Conservation (phyloP, 2,329 filamentous ascomycete genomes). For the Exserohilum rostratum region DNA sequence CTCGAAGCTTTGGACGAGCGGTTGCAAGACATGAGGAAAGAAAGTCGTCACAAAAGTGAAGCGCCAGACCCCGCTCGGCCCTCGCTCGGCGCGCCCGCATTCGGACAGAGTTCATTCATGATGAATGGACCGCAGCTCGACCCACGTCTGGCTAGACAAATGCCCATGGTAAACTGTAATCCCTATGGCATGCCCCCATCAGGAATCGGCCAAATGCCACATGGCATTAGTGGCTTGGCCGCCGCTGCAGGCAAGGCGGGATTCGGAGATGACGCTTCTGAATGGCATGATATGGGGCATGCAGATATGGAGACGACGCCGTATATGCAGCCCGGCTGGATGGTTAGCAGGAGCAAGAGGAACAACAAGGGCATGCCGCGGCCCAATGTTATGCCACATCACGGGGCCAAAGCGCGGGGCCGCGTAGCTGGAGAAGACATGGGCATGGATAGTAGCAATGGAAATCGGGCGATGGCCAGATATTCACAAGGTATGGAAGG, state of each 20-base stretch:
- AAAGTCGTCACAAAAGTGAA: background rate
- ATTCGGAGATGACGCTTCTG: constrained; percentile 17
- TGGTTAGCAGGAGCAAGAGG: constrained; percentile 3
- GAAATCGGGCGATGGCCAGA: background rate
- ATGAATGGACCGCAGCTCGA: constrained; percentile 11
- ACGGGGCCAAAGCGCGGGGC: background rate
- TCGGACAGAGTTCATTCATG: constrained; percentile 2
- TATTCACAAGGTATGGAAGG: constrained; percentile 4
- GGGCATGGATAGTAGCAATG: constrained; percentile 1
- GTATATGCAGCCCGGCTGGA: constrained; percentile 3
- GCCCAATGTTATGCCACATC: constrained; percentile 9
- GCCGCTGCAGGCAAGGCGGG: constrained; percentile 6
- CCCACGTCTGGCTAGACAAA: constrained; percentile 15
- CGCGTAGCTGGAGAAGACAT: background rate
- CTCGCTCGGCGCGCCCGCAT: constrained; percentile 4
- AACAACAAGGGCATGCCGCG: constrained; percentile 3
- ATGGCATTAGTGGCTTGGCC: constrained; percentile 10
- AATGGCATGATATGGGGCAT: constrained; percentile 9
- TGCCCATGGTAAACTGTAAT: constrained; percentile 10
- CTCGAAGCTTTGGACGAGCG: constrained; percentile 21
- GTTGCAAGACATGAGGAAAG: constrained; percentile 8
- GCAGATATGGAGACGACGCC: constrained; percentile 15
- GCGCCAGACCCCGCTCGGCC: background rate
- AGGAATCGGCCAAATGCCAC: constrained; percentile 10
- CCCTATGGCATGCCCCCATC: constrained; percentile 9